A percentile compares a stretch with the other conserved stretches of the same genome.
These are phyloP conservation scores for Echites panduratus DNA, from an alignment of 257 asterid species.

Conservation along the genomic window DNA sequence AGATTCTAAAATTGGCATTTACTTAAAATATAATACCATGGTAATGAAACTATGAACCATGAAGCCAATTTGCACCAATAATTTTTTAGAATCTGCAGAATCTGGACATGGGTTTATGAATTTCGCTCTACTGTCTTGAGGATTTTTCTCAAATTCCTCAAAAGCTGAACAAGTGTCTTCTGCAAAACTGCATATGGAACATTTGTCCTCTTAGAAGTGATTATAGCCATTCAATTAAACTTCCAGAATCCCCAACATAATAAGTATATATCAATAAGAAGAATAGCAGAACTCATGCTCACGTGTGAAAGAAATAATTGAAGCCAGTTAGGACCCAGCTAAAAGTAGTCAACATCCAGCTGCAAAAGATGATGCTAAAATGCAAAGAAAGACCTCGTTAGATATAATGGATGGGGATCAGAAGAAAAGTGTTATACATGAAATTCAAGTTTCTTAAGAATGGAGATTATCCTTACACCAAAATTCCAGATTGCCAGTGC, in stretches of 20 bases:
- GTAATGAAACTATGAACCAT: slow-evolving; percentile 37
- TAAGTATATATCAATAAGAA: too few species aligned
- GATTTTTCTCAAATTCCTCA: slow-evolving; percentile 33
- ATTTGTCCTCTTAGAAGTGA: neutral
- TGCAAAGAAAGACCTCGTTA: neutral
- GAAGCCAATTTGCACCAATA: slow-evolving; percentile 34
- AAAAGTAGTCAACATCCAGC: slow-evolving; percentile 48
- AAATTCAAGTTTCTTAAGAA: neutral
- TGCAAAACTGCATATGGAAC: slow-evolving; percentile 32
- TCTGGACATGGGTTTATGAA: slow-evolving; percentile 43
- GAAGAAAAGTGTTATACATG: neutral
- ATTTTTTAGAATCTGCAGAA: slow-evolving; percentile 15
- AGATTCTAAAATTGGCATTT: neutral
- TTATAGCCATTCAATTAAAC: neutral
- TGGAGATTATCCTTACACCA: slow-evolving; percentile 34
- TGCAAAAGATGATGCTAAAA: slow-evolving; percentile 41
- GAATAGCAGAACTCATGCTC: slow-evolving; percentile 20
- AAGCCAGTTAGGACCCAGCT: slow-evolving; percentile 49
- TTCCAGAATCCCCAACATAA: neutral
- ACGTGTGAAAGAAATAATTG: slow-evolving; percentile 46
- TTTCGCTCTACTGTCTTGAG: slow-evolving; percentile 33
- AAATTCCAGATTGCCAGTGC: slow-evolving; percentile 44
- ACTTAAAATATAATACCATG: slow-evolving; percentile 26
- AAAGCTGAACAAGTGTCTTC: slow-evolving; percentile 44
- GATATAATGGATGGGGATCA: neutral